These are phyloP conservation scores for Nannochloropsis gaditana DNA, from an alignment of 108 stramenopile genomes.

Conservation along the genomic window DNA sequence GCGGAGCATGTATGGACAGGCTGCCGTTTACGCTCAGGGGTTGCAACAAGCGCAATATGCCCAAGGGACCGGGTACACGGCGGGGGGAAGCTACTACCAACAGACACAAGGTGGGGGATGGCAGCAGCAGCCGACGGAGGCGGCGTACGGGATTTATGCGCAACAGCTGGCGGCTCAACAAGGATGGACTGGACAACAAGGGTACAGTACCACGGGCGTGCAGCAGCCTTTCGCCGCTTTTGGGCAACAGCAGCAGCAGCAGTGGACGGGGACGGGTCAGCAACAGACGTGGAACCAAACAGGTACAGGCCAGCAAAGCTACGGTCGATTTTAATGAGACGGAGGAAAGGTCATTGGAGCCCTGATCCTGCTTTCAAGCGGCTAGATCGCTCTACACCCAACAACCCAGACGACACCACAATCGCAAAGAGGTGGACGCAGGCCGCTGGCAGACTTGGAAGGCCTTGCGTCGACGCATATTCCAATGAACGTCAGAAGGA, in stretches of 20 bases:
- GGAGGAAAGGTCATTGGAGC: not conserved
- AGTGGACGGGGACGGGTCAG: not conserved
- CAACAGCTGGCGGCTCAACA: not conserved
- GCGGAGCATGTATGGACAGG: not conserved
- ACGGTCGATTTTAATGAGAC: not conserved
- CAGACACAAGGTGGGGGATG: not conserved
- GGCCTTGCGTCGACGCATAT: too few relatives aligned
- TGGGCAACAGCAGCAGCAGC: not conserved
- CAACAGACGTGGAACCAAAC: not conserved
- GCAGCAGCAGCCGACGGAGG: conserved; percentile 17
- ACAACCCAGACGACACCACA: too few relatives aligned
- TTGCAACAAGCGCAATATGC: not conserved
- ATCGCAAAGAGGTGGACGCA: too few relatives aligned
- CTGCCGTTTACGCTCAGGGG: not conserved
- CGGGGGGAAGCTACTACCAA: conserved; percentile 3
- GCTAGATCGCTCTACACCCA: too few relatives aligned
- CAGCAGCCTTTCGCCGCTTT: not conserved
- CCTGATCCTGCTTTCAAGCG: not conserved
- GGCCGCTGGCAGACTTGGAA: too few relatives aligned
- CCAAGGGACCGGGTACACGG: conserved; percentile 1
- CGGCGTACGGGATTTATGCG: not conserved
- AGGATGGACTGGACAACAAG: not conserved
- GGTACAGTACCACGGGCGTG: not conserved
- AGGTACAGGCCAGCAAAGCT: not conserved
- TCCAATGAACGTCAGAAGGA: too few relatives aligned